A percentile compares a stretch with the other conserved stretches of the same genome.
Evolutionary conservation across 495 filamentous ascomycete species (phyloP).

Genomic region (Xylaria longipes): DNA sequence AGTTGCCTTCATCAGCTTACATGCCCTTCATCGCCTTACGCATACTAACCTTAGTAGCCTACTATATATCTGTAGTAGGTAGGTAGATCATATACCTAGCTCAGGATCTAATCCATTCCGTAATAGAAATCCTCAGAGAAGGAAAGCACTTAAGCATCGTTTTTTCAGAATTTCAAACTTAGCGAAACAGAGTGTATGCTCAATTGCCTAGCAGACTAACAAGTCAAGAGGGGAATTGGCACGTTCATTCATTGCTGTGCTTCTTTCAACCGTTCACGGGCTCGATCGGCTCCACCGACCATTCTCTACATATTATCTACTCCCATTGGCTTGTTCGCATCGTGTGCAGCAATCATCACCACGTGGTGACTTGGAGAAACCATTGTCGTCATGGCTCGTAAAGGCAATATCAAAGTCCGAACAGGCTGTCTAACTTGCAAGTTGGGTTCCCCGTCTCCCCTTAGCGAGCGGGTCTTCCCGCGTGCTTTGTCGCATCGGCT

Average conservation of each 20-base stretch:
- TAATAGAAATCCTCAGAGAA: background rate
- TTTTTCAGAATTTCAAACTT: background rate
- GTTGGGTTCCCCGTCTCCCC: conserved; percentile 25
- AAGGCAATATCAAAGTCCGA: conserved; percentile 36
- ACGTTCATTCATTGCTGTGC: background rate
- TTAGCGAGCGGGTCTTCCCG: background rate
- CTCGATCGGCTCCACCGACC: background rate
- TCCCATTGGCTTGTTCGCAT: background rate
- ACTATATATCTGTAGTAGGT: too few species aligned
- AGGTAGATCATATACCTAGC: too few species aligned
- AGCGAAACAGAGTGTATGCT: background rate
- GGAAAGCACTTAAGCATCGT: background rate
- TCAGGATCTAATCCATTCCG: background rate
- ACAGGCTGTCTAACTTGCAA: conserved; percentile 41
- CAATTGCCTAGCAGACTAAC: background rate
- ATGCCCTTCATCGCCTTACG: background rate
- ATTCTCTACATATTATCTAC: too few species aligned
- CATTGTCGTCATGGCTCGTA: conserved; percentile 30
- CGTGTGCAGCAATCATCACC: too few species aligned
- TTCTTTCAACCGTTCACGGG: background rate
- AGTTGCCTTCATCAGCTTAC: background rate
- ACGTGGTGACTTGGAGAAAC: background rate
- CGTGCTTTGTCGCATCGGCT: background rate
- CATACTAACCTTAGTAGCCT: background rate
- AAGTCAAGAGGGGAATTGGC: background rate